Evolutionary conservation across 176 grass and related monocot genomes (phyloP), one percentile per base, ranked within the genome.

Genomic region (Musa itinerans): DNA sequence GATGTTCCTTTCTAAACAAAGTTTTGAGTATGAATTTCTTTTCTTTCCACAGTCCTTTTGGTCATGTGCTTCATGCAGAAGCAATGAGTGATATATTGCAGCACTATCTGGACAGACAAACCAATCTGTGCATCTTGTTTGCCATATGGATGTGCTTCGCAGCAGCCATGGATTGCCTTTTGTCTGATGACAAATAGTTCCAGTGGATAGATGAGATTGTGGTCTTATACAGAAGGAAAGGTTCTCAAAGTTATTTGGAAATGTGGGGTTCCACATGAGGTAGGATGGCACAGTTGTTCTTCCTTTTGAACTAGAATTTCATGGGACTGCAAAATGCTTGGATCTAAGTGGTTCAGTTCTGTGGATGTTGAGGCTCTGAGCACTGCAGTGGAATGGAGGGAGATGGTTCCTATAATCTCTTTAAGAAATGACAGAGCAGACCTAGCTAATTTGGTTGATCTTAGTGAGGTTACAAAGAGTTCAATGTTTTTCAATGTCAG

Each of bases 21-120:
- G 73, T 59, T 53, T 58, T 92, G 71, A 84, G 83, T 96, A 2
- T 26, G 25, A 26, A 26, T 26, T 26, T 26, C 25, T 26, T 26
- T 26, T 26, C 25, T 26, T 26, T 26, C 25, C 25, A 26, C 25
- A 26, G 25, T 26, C 25, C 25, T 26, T 26, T 26, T 26, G 25
- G 25, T 26, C 25, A 26, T 26, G 25, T 26, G 25, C 25, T 26
- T 50, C 76, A 76, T 83, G 87, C 92, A 2, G 78, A 90, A 54
- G 92, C 88, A 89, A 87, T 96, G 73, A 84, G 84, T 24, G 52
- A 68, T 92, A 89, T 87, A 86, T 96, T 43, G 88, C 89, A 82
- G 29, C 29, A 5, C 63, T 87, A 12, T 55, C 69, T 55, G 87
- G 87, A 83, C 85, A 78, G 64, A 78, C 74, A 81, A 77, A 81